Evolutionary conservation across 305 asterid genomes (phyloP).

Genomic region (Fraxinus baroniana): DNA sequence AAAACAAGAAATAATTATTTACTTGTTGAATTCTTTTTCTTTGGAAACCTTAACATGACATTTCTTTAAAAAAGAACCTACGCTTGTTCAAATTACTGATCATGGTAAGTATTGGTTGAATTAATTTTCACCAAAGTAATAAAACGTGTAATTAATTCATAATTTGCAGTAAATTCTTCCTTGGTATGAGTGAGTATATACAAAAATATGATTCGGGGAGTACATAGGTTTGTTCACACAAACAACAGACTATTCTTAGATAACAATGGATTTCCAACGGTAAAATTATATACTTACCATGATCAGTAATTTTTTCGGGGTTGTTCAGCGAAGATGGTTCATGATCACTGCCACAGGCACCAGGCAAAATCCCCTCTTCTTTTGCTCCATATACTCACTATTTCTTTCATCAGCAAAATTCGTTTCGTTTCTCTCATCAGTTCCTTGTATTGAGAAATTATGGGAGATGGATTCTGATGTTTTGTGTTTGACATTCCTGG

Average conservation of each 20-base stretch:
- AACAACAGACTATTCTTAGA: neutral
- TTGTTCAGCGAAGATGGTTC: slow-evolving; percentile 37
- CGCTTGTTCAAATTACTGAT: too few species aligned
- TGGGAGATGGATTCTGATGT: slow-evolving; percentile 27
- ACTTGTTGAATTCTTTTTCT: too few species aligned
- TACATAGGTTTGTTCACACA: neutral
- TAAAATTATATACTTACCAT: neutral
- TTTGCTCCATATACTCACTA: slow-evolving; percentile 32
- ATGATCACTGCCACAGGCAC: slow-evolving; percentile 54
- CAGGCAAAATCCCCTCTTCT: slow-evolving; percentile 51
- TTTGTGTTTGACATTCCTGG: slow-evolving; percentile 33
- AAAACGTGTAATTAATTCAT: neutral
- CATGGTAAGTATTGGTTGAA: neutral
- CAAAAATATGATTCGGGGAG: neutral
- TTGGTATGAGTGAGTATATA: neutral
- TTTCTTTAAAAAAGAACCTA: neutral
- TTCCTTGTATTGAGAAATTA: slow-evolving; percentile 13
- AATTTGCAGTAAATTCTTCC: neutral
- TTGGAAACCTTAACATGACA: neutral
- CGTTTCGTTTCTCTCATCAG: slow-evolving; percentile 23
- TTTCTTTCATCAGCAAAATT: slow-evolving; percentile 23
- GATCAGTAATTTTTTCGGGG: slow-evolving; percentile 23
- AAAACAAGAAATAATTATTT: neutral
- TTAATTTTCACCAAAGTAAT: neutral
- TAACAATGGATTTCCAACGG: neutral